These are phyloP conservation scores for Elsinoe perseae DNA, from an alignment of 2,329 filamentous ascomycete genomes.

Conservation along the genomic window DNA sequence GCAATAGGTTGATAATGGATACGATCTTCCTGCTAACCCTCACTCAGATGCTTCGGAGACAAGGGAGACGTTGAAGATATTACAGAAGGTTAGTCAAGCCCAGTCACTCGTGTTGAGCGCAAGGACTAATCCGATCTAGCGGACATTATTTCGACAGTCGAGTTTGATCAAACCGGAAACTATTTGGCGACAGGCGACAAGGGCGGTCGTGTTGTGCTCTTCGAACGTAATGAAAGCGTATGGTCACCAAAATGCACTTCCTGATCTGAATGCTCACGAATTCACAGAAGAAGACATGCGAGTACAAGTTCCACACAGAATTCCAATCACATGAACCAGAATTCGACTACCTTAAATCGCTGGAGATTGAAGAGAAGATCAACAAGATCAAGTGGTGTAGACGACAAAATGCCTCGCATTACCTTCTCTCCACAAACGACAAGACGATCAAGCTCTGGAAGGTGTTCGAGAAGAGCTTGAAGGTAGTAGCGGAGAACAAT, in stretches of 20 bases:
- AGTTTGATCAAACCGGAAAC: constrained; percentile 85
- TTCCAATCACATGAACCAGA: constrained; percentile 99
- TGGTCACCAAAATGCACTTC: constrained; percentile 32
- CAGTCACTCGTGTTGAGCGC: not conserved
- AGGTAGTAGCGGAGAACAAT: constrained; percentile 98
- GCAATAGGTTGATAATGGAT: not conserved
- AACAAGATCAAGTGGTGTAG: constrained; percentile 99
- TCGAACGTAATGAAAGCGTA: constrained; percentile 93
- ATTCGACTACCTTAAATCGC: constrained; percentile 97
- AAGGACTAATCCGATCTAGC: constrained; percentile 41
- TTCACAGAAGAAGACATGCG: constrained; percentile 96
- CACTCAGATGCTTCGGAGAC: constrained; percentile 87
- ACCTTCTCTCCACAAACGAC: constrained; percentile 95
- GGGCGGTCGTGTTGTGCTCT: constrained; percentile 74
- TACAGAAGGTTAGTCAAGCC: constrained; percentile 65
- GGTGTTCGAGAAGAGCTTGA: constrained; percentile 98
- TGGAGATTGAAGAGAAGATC: constrained; percentile 99
- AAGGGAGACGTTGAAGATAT: constrained; percentile 99
- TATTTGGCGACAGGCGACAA: constrained; percentile 88
- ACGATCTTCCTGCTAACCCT: not conserved
- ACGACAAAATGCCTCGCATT: constrained; percentile 96
- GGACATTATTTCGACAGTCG: constrained; percentile 86
- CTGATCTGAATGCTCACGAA: constrained; percentile 14
- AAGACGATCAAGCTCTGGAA: constrained; percentile 99
- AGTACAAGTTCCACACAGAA: constrained; percentile 99